These are phyloP conservation scores for Debaryomyces nepalensis DNA, from an alignment of 1,139 yeast genomes.

Conservation along the genomic window DNA sequence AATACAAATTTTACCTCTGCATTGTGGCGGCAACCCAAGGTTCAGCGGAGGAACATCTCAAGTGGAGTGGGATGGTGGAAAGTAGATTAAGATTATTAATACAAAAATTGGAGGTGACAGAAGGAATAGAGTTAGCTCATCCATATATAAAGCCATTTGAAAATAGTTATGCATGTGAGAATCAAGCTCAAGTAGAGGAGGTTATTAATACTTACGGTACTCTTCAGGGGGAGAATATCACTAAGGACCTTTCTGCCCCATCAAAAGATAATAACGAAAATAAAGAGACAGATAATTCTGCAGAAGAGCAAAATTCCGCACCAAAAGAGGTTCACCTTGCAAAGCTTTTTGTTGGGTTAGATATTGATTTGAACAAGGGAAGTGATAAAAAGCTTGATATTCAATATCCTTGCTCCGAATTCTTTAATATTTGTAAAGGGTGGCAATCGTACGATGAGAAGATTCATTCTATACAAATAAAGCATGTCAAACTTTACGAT, in stretches of 20 bases:
- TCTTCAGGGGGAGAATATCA: slow-evolving; percentile 40
- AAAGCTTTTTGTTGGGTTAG: slow-evolving; percentile 79
- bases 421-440: slow-evolving; percentile 74
- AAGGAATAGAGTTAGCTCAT: slow-evolving; percentile 82
- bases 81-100: slow-evolving; percentile 82
- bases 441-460: slow-evolving; percentile 70
- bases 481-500: slow-evolving; percentile 79
- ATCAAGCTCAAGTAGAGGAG: slow-evolving; percentile 57
- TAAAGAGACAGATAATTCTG: slow-evolving; percentile 14
- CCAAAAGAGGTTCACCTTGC: slow-evolving; percentile 58
- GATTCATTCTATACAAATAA: slow-evolving; percentile 64
- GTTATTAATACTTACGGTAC: slow-evolving; percentile 63
- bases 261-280: slow-evolving; percentile 15
- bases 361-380: slow-evolving; percentile 52
- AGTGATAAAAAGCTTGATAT: slow-evolving; percentile 76
- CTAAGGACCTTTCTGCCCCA: slow-evolving; percentile 14
- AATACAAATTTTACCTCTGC: slow-evolving; percentile 84
- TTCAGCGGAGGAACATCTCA: slow-evolving; percentile 71
- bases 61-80: slow-evolving; percentile 93
- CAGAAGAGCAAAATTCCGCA: slow-evolving; percentile 23
- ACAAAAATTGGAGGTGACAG: slow-evolving; percentile 74
- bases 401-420: slow-evolving; percentile 90
- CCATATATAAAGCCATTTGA: slow-evolving; percentile 85
- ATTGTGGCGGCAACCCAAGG: slow-evolving; percentile 78
- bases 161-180: slow-evolving; percentile 54